phyloP scores from a whole-genome alignment of 2,329 filamentous ascomycete species.

The Penicillium sp. region DNA sequence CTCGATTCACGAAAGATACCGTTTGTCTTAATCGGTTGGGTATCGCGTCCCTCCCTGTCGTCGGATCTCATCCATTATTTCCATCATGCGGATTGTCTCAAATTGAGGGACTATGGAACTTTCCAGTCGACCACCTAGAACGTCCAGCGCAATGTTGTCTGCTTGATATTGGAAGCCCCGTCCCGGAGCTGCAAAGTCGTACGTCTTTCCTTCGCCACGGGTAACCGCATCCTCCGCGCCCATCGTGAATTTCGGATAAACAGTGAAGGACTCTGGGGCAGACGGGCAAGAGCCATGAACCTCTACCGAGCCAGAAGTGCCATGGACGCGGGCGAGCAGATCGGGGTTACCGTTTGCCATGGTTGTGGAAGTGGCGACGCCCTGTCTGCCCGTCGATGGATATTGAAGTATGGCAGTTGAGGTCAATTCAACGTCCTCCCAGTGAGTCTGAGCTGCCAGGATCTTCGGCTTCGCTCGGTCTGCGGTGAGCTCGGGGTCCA shows the following conservation, averaged over 20 bases:
- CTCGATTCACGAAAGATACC: not conserved
- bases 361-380: slow-evolving; percentile 45
- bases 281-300: not conserved
- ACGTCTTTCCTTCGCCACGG: slow-evolving; percentile 29
- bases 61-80: slow-evolving; percentile 52
- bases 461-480: slow-evolving; percentile 8
- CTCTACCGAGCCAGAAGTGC: slow-evolving; percentile 13
- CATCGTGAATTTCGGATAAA: not conserved
- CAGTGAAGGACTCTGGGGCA: not conserved
- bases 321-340: slow-evolving; percentile 10
- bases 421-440: slow-evolving; percentile 29
- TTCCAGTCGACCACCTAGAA: slow-evolving; percentile 39
- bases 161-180: slow-evolving; percentile 39
- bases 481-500: slow-evolving; percentile 1
- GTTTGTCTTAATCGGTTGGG: not conserved
- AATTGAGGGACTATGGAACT: slow-evolving; percentile 49
- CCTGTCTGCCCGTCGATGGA: slow-evolving; percentile 42
- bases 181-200: slow-evolving; percentile 17
- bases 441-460: slow-evolving; percentile 14
- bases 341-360: slow-evolving; percentile 3
- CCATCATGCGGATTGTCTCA: slow-evolving; percentile 51
- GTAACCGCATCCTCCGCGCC: slow-evolving; percentile 7
- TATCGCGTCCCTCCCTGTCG: slow-evolving; percentile 34
- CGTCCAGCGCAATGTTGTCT: slow-evolving; percentile 28
- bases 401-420: slow-evolving; percentile 47